These are phyloP conservation scores for Marasmius tenuissimus DNA, from an alignment of 1,284 basidiomycete genomes.

Conservation along the genomic window DNA sequence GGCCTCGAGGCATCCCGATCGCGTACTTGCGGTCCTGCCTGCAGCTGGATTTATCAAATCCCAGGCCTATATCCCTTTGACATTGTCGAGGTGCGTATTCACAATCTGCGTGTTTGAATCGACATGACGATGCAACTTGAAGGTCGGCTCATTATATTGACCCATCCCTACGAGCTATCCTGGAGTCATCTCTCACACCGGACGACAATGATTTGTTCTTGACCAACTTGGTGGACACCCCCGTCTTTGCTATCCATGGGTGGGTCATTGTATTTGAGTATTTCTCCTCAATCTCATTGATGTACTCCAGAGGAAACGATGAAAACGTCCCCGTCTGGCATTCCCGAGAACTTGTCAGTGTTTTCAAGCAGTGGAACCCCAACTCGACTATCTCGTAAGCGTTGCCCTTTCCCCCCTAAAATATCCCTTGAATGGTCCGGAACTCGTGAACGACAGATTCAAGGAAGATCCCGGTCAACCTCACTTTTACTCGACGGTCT, in stretches of 20 bases:
- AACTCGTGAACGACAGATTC: slow-evolving; percentile 37
- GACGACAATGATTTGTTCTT: slow-evolving; percentile 88
- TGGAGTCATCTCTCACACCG: slow-evolving; percentile 71
- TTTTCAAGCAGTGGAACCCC: slow-evolving; percentile 55
- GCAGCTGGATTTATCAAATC: slow-evolving; percentile 83
- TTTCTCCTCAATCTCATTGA: slow-evolving; percentile 3
- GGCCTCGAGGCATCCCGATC: slow-evolving; percentile 75
- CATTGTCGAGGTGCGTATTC: slow-evolving; percentile 50
- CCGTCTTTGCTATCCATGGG: slow-evolving; percentile 80
- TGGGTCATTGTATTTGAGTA: slow-evolving; percentile 26
- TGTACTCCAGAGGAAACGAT: slow-evolving; percentile 55
- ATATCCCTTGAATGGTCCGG: not conserved
- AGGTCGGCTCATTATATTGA: slow-evolving; percentile 79
- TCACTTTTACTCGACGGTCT: slow-evolving; percentile 71
- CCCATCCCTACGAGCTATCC: slow-evolving; percentile 67
- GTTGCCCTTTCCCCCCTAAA: not conserved
- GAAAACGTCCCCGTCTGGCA: slow-evolving; percentile 85
- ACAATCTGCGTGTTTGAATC: not conserved
- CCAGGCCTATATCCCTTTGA: slow-evolving; percentile 79
- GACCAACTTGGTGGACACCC: slow-evolving; percentile 70
- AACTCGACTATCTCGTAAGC: slow-evolving; percentile 55
- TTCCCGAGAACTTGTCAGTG: slow-evolving; percentile 59
- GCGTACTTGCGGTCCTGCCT: slow-evolving; percentile 71
- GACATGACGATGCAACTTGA: not conserved
- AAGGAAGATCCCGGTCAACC: slow-evolving; percentile 60